Evolutionary conservation across 768 basidiomycete genomes (phyloP), one percentile per base, ranked within the genome.

Genomic region (Flagelloscypha sp.): DNA sequence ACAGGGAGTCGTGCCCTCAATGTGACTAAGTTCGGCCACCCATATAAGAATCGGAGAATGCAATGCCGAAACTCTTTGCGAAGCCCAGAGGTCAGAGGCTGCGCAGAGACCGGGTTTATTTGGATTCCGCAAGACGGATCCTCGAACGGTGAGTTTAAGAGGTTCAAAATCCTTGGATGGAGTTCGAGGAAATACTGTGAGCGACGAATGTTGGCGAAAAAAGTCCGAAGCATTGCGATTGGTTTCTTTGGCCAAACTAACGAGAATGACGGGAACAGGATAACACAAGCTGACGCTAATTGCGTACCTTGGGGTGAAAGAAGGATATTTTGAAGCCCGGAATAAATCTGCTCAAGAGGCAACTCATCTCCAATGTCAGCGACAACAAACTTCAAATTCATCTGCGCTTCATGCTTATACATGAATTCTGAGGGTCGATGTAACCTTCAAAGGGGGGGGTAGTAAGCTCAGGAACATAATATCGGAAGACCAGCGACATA

Each of bases 341-440:
- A n/a, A n/a, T n/a, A n/a, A n/a, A n/a, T n/a, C n/a, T n/a, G n/a
- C n/a, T n/a, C n/a, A n/a, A n/a, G n/a, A n/a, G n/a, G n/a, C n/a
- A n/a, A n/a, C 17, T 68, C 65, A 18, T 66, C 48, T 72, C 74
- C 76, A 36, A 84, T 47, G 32, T 64, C 63, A 7, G 79, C 66
- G n/a, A 76, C 66, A 18, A 83, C 55, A 15, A 85, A 58, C 27
- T 60, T 63, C 35, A 61, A 69, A 33, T 54, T 65, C 30, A 74
- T 75, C 50, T 73, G 72, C 5, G 84, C 79, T 50, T 86, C 81
- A 45, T 83, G 77, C 42, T 81, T 84, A 61, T 87, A 87, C 54
- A 78, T 84, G 49, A 86, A 84, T 55, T 87, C 84, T 0, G 72
- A 68, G 1, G 81, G 81, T 30, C 72, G 66, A 24, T 63, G 57